Conservation (phyloP, 345 rosid species). For the Raphanus sativus region DNA sequence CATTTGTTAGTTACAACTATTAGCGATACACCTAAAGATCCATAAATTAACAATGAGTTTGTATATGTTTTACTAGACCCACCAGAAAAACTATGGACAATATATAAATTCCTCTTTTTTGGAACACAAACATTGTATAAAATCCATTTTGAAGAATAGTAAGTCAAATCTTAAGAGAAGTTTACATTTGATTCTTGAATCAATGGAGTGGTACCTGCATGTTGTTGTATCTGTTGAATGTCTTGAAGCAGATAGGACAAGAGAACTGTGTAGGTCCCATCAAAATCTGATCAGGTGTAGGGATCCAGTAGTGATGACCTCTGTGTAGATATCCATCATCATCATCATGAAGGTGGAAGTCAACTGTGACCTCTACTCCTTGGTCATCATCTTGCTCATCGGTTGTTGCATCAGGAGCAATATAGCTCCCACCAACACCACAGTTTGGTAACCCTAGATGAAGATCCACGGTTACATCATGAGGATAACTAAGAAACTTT, state of each 20-base stretch:
- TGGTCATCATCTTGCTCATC: conserved; percentile 40
- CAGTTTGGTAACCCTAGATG: conserved; percentile 78
- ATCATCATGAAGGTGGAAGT: conserved; percentile 33
- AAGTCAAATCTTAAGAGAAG: not conserved
- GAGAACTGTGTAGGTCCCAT: conserved; percentile 98
- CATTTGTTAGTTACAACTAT: not conserved
- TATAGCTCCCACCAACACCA: conserved; percentile 30
- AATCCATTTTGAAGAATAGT: not conserved
- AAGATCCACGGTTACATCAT: conserved; percentile 71
- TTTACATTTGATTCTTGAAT: not conserved
- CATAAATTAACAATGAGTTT: conserved; percentile 11
- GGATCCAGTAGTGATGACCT: conserved; percentile 89
- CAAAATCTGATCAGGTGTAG: conserved; percentile 93
- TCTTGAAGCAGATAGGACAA: conserved; percentile 97
- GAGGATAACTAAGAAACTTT: conserved; percentile 25
- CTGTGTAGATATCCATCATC: conserved; percentile 43
- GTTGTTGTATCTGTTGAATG: conserved; percentile 99
- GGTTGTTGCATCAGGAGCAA: conserved; percentile 12
- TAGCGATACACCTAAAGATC: not conserved
- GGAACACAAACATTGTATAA: not conserved
- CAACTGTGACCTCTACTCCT: conserved; percentile 48
- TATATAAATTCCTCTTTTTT: not conserved
- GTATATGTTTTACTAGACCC: not conserved
- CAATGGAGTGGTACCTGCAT: conserved; percentile 69
- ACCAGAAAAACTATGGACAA: not conserved